Evolutionary conservation across 169 alveolate genomes (phyloP).

Genomic region (Cryptosporidium bovis): DNA sequence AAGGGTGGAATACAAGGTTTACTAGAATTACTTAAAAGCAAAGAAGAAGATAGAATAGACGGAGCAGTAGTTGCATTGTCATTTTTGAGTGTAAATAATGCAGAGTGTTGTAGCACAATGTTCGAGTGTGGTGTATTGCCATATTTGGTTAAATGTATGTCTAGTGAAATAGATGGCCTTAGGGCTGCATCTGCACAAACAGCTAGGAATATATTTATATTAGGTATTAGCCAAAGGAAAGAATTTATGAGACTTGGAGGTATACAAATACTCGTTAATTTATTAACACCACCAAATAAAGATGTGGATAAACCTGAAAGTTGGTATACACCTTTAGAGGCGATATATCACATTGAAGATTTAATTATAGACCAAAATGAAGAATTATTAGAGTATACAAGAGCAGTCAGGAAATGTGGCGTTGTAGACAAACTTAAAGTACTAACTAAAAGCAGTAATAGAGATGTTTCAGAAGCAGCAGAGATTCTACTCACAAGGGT

Average conservation of each 20-base stretch:
- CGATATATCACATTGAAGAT: conserved; percentile 90
- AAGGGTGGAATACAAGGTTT: conserved; percentile 86
- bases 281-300: conserved; percentile 77
- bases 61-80: conserved; percentile 92
- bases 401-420: conserved; percentile 84
- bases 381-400: conserved; percentile 83
- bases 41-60: conserved; percentile 89
- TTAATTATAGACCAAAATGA: conserved; percentile 86
- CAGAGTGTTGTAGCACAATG: conserved; percentile 86
- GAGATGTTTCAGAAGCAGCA: conserved; percentile 85
- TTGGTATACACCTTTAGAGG: conserved; percentile 88
- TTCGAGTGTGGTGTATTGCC: conserved; percentile 89
- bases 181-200: conserved; percentile 93
- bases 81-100: conserved; percentile 89
- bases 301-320: conserved; percentile 80
- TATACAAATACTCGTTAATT: conserved; percentile 80
- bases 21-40: conserved; percentile 80
- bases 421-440: conserved; percentile 83
- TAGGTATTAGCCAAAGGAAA: conserved; percentile 86
- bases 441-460: conserved; percentile 77
- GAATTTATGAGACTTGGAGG: conserved; percentile 89
- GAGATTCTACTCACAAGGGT: conserved; percentile 82
- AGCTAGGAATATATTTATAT: conserved; percentile 88
- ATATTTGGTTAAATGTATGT: conserved; percentile 86
- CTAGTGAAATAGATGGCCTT: conserved; percentile 87